A percentile compares a stretch with the other conserved stretches of the same genome.
phyloP scores from a whole-genome alignment of 2,329 filamentous ascomycete genomes.

The Paecilomyces dactylethromorphus region DNA sequence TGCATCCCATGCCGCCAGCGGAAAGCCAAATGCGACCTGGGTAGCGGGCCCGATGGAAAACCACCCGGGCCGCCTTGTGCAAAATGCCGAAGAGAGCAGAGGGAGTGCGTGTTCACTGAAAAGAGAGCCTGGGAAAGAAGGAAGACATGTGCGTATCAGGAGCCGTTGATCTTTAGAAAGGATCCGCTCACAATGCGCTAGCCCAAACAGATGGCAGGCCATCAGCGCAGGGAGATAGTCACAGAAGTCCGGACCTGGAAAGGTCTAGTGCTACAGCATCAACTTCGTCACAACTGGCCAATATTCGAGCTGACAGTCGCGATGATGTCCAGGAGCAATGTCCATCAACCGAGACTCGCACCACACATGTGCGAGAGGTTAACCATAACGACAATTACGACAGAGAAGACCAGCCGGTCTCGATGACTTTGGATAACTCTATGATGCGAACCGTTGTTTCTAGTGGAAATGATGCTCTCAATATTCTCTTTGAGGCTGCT shows the following conservation, averaged over 20 bases:
- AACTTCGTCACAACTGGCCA: not conserved
- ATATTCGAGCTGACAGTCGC: not conserved
- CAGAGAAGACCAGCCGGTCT: slow-evolving; percentile 15
- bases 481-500: slow-evolving; percentile 44
- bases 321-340: not conserved
- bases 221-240: not conserved
- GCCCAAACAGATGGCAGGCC: not conserved
- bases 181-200: not conserved
- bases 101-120: slow-evolving; percentile 43
- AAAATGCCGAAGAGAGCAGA: slow-evolving; percentile 45
- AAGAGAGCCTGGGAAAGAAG: slow-evolving; percentile 35
- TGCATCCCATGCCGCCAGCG: slow-evolving; percentile 48
- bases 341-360: not conserved
- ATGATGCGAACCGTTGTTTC: slow-evolving; percentile 43
- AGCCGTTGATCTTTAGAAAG: not conserved
- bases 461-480: slow-evolving; percentile 45
- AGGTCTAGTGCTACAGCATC: not conserved
- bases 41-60: slow-evolving; percentile 32
- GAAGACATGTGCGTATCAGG: slow-evolving; percentile 21
- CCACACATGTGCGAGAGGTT: not conserved
- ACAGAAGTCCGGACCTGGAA: not conserved
- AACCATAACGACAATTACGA: not conserved
- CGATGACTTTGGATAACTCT: slow-evolving; percentile 23
- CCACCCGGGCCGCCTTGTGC: slow-evolving; percentile 38
- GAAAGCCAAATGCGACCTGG: slow-evolving; percentile 48